Evolutionary conservation across 768 basidiomycete genomes (phyloP).

Genomic region (Boletus subcaerulescens): DNA sequence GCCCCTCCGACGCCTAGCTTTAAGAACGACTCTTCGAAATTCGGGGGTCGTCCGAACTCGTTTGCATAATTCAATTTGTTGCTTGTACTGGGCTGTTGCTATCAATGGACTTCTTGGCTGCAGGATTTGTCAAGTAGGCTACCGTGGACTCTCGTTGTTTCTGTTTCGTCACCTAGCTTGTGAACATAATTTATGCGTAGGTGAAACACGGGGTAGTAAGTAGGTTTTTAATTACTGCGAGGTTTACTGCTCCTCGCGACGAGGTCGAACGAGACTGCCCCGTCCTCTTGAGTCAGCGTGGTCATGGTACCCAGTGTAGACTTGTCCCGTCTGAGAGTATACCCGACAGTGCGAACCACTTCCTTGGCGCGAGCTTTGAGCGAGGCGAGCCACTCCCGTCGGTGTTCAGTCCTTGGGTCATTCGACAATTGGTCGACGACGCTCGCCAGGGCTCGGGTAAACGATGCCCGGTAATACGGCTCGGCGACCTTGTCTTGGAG

Average conservation of each 20-base stretch:
- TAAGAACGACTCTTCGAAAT: slow-evolving; percentile 32
- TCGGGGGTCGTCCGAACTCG: slow-evolving; percentile 42
- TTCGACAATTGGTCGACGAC: slow-evolving; percentile 36
- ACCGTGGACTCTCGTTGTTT: slow-evolving; percentile 6
- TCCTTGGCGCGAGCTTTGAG: slow-evolving; percentile 20
- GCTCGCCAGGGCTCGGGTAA: slow-evolving; percentile 45
- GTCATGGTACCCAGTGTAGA: slow-evolving; percentile 24
- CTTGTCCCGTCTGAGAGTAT: slow-evolving; percentile 19
- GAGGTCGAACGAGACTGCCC: slow-evolving; percentile 30
- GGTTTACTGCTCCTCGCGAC: slow-evolving; percentile 27
- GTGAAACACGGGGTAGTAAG: slow-evolving; percentile 6
- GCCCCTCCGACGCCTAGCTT: slow-evolving; percentile 61
- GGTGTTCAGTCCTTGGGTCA: slow-evolving; percentile 16
- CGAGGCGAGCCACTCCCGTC: slow-evolving; percentile 18
- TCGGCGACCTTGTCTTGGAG: slow-evolving; percentile 24
- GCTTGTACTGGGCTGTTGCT: neutral
- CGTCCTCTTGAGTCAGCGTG: slow-evolving; percentile 25
- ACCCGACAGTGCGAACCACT: slow-evolving; percentile 10
- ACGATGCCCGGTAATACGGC: slow-evolving; percentile 44
- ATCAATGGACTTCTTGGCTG: slow-evolving; percentile 3
- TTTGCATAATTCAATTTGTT: slow-evolving; percentile 31
- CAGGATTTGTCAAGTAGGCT: neutral
- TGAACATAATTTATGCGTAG: neutral
- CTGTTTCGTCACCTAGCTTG: slow-evolving; percentile 9
- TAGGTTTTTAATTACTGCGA: slow-evolving; percentile 17